Evolutionary conservation across 2,329 filamentous ascomycete genomes (phyloP), one percentile per base, ranked within the genome.

Genomic region (Sarocladium kiliense): DNA sequence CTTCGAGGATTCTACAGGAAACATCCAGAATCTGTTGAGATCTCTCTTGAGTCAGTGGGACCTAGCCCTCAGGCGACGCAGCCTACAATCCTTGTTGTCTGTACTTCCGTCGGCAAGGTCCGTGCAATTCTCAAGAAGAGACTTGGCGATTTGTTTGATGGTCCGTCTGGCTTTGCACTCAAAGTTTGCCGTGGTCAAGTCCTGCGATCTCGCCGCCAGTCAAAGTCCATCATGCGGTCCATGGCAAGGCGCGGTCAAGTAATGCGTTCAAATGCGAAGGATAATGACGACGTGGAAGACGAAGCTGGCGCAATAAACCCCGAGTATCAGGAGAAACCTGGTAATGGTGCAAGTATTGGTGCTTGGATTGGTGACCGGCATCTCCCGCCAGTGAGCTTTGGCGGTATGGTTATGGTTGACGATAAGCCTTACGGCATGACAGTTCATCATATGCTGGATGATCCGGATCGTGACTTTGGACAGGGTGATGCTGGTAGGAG

Each of bases 401-500:
- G 93, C 12, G 93, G 93, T 9, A 79, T 96, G 3, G 84, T 97
- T 39, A 74, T 94, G 30, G 84, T 97, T 1, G 91, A 97, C 65
- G 85, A 88, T 55, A 85, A 88, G 67, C 84, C 89, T 0, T 94
- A 91, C 64, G 93, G 93, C 12, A 94, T 97, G 89, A 97, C 91
- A 21, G 93, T 97, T 0, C 93, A 97, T 65, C 93, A 97, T 69
- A 93, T 97, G 85, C 82, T 97, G 2, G 93, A 97, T 75, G 81
- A 85, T 56, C 82, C 81, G 1, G 80, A 81, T 3, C 69, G 71
- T 54, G 74, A 77, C 10, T 72, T 72, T 34, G 63, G 61, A 1
- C 60, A 61, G 10, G 58, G 55, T 23, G 60, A 69, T 41, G 61
- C 62, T 3, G 47, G 62, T 51, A 68, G 65, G 44, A 78, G 67